Evolutionary conservation across 495 filamentous ascomycete genomes (phyloP).

Genomic region (Talaromyces ruber): DNA sequence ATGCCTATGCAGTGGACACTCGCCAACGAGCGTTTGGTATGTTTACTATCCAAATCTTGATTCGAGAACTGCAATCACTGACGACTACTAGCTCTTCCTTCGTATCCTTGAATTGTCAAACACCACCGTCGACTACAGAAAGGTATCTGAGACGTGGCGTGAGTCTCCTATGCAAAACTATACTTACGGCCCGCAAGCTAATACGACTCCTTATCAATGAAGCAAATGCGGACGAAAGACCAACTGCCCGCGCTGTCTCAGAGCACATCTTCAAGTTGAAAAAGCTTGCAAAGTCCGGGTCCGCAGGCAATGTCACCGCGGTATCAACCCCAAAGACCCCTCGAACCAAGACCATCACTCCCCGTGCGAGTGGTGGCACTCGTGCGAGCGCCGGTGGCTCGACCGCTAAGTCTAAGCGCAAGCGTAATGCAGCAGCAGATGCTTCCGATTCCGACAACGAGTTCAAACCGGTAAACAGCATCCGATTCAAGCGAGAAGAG

Average conservation of each 20-base stretch:
- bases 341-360: neutral
- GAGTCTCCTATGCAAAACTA: neutral
- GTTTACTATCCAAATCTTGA: neutral
- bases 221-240: neutral
- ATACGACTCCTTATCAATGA: neutral
- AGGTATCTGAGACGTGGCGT: neutral
- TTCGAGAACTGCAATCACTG: neutral
- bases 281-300: neutral
- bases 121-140: neutral
- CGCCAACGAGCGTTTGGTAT: conserved; percentile 31
- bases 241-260: conserved; percentile 1
- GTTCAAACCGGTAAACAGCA: neutral
- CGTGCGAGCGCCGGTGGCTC: neutral
- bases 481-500: neutral
- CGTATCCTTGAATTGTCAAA: neutral
- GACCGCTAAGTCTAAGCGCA: neutral
- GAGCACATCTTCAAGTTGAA: conserved; percentile 4
- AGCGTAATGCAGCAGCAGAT: neutral
- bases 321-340: neutral
- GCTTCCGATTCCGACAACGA: neutral
- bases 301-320: neutral
- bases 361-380: neutral
- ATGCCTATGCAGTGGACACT: conserved; percentile 38
- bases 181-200: neutral
- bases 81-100: neutral